phyloP scores from a whole-genome alignment of 1,284 basidiomycete genomes.

The Sparassis latifolia region DNA sequence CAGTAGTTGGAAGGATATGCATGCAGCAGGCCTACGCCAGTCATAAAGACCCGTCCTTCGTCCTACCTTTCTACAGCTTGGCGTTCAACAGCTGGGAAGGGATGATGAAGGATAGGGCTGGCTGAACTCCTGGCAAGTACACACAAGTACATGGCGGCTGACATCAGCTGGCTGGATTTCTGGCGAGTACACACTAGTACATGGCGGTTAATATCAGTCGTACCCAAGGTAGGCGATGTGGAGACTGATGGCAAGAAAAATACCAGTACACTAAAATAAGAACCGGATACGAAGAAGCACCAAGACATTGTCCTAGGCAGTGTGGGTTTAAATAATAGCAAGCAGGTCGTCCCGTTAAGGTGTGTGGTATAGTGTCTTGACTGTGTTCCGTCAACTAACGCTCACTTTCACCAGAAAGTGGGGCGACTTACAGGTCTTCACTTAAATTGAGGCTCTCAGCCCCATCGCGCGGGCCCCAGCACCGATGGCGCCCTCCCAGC shows the following conservation, averaged over 20 bases:
- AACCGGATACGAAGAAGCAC: background rate
- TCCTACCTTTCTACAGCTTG: background rate
- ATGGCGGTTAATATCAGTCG: background rate
- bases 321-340: no score
- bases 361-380: no score
- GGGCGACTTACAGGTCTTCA: background rate
- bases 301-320: background rate
- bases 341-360: no score
- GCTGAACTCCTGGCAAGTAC: background rate
- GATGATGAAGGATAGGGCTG: background rate
- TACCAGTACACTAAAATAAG: background rate
- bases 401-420: no score
- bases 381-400: no score
- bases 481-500: slow-evolving; percentile 70
- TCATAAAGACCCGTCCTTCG: background rate
- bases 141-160: background rate
- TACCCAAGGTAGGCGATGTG: background rate
- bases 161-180: background rate
- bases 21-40: background rate
- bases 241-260: background rate
- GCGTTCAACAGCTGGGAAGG: background rate
- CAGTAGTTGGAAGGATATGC: background rate
- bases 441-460: slow-evolving; percentile 26
- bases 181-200: background rate
- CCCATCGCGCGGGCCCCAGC: slow-evolving; percentile 74